A percentile compares a stretch with the other conserved stretches of the same genome.
Evolutionary conservation across 2,329 filamentous ascomycete genomes (phyloP).

Genomic region (Arthrobotrys sinensis): DNA sequence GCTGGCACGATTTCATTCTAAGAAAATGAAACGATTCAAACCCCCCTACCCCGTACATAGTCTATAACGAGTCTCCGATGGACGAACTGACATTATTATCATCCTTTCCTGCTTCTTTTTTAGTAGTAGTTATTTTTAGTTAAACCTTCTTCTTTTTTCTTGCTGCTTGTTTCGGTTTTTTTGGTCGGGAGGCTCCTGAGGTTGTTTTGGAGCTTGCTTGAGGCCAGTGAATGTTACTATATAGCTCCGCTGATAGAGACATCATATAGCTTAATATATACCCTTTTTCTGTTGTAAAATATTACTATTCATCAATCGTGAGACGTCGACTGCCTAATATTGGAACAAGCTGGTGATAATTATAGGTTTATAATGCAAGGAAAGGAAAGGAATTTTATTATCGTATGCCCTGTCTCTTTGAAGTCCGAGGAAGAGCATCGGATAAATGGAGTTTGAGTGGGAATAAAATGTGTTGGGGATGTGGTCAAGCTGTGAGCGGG

Average conservation of each 20-base stretch:
- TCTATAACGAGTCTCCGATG: slow-evolving; percentile 19
- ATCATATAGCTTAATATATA: background rate
- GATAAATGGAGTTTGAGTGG: background rate
- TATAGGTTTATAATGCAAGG: background rate
- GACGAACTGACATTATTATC: slow-evolving; percentile 5
- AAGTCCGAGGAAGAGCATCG: background rate
- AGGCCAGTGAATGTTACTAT: background rate
- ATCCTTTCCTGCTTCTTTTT: background rate
- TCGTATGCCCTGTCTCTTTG: no score
- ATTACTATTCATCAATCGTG: no score
- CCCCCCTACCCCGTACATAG: background rate
- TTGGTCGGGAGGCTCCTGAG: background rate
- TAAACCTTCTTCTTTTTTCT: background rate
- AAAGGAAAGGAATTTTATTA: background rate
- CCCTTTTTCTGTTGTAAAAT: slow-evolving; percentile 1
- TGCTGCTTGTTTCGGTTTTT: slow-evolving; percentile 6
- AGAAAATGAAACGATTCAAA: background rate
- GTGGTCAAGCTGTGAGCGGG: slow-evolving; percentile 8
- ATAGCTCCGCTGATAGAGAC: background rate
- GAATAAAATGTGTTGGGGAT: slow-evolving; percentile 30
- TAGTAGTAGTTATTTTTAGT: background rate
- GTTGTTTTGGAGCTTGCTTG: background rate
- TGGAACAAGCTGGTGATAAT: no score
- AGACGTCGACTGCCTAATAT: no score
- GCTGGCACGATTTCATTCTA: slow-evolving; percentile 15